Conservation (phyloP, 192 early-diverging fungal species). For the Coemansia sp. region DNA sequence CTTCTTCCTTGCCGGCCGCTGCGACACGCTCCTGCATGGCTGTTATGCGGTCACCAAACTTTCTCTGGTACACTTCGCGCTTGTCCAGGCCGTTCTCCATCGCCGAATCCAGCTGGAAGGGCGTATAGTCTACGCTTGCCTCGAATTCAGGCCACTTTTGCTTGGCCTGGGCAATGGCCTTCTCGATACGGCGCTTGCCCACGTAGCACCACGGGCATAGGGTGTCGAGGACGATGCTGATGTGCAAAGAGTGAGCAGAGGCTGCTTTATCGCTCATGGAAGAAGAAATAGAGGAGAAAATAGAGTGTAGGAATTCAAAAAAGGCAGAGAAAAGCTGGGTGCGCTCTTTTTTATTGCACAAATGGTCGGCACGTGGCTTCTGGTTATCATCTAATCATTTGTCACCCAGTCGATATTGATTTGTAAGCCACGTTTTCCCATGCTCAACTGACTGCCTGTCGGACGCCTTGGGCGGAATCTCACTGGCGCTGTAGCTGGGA, state of each 20-base stretch:
- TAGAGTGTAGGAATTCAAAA: neutral
- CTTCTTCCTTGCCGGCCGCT: constrained; percentile 58
- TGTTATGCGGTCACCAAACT: constrained; percentile 63
- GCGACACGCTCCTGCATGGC: constrained; percentile 58
- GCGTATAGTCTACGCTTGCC: constrained; percentile 62
- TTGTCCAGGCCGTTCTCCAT: constrained; percentile 54
- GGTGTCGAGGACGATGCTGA: constrained; percentile 65
- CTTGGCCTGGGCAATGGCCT: constrained; percentile 53
- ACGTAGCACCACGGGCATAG: constrained; percentile 78
- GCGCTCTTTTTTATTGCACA: no score
- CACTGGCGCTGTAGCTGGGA: neutral
- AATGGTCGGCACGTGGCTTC: neutral
- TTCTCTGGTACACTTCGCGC: constrained; percentile 55
- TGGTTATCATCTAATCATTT: neutral
- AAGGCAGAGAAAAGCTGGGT: neutral
- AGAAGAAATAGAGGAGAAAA: neutral
- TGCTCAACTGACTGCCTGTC: neutral
- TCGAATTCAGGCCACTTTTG: constrained; percentile 52
- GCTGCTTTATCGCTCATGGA: constrained; percentile 8
- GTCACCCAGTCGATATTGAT: neutral
- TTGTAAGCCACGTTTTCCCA: neutral
- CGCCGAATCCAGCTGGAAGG: constrained; percentile 67
- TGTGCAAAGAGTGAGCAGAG: constrained; percentile 42
- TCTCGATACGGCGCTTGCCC: constrained; percentile 71
- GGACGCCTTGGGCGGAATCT: no score